Base-by-base conservation (phyloP, 306 rosid species). In the Elaeagnus macrophylla region DNA sequence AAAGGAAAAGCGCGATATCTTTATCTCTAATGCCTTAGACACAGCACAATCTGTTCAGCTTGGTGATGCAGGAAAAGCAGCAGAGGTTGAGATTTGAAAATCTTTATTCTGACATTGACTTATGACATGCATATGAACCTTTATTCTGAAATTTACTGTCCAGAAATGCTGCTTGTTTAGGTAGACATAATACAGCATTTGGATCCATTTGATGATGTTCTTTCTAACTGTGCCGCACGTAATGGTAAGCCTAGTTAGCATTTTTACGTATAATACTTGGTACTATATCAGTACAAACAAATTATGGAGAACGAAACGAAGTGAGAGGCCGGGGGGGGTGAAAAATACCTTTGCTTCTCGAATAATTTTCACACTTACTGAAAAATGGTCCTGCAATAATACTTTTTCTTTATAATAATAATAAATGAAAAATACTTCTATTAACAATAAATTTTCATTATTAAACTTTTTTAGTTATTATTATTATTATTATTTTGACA, bases 201-300 rank as follows among this genome's bases (percentile, higher is more conserved):
- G 61, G 79, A 78, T 78, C 81, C 81, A 51, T 78, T 70, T 57
- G 65, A 66, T 10, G 40, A 67, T 10, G 17, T 67, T 67, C 75
- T 82, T 37, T 71, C 64, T 68, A 80, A 72, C 53, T 50, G 74
- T 56, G 59, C 72, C 12, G 12, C 69, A 35, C 57, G 56, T 60
- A 74, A 60, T 48, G 72, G 94, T 84, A 56, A 69, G 86, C 50
- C n/a, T n/a, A n/a, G n/a, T n/a, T n/a, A n/a, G n/a, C n/a, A n/a
- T n/a, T n/a, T n/a, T 25, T 25, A 25, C 32, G 4, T 25, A 25
- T 25, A 25, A 25, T 25, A 25, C 32, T 25, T 5, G n/a, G 32
- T 25, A 25, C 0, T 25, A 25, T 25, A 25, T 25, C 32, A 0
- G 4, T 25, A 25, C 32, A 5, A 5, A 25, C 32, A 25, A 25